Conservation (phyloP, 2,329 filamentous ascomycete species). For the Trichoderma oligosporum region DNA sequence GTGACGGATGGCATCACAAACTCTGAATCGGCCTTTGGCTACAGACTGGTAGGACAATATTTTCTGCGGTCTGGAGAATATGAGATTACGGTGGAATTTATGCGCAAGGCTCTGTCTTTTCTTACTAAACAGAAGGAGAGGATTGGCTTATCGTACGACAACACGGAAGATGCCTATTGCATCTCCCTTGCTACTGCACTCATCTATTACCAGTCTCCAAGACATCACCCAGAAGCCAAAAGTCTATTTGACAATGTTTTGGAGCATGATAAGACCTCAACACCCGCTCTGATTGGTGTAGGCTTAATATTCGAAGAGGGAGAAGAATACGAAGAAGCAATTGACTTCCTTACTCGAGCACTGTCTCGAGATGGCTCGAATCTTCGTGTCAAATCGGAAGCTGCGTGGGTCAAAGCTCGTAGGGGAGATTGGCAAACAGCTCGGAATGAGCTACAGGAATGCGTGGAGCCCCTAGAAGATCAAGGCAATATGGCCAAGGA, state of each 20-base stretch:
- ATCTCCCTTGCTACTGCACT: constrained; percentile 80
- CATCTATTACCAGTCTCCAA: constrained; percentile 84
- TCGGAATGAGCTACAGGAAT: constrained; percentile 65
- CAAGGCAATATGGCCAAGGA: constrained; percentile 57
- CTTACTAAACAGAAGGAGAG: constrained; percentile 58
- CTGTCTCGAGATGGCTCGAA: constrained; percentile 69
- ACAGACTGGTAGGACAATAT: constrained; percentile 78
- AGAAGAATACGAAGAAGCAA: constrained; percentile 78
- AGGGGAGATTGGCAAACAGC: constrained; percentile 70
- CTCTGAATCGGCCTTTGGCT: constrained; percentile 71
- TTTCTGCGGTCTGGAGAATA: constrained; percentile 83
- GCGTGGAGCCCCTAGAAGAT: constrained; percentile 61
- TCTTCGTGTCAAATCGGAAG: constrained; percentile 75
- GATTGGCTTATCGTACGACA: constrained; percentile 64
- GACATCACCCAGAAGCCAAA: constrained; percentile 85
- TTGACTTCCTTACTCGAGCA: constrained; percentile 75
- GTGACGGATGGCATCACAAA: constrained; percentile 71
- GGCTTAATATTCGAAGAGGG: constrained; percentile 92
- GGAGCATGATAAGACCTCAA: constrained; percentile 68
- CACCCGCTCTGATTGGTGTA: constrained; percentile 79
- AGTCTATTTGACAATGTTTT: constrained; percentile 80
- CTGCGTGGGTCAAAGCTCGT: constrained; percentile 87
- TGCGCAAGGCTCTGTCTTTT: constrained; percentile 67
- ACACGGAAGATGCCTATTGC: constrained; percentile 70
- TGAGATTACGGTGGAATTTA: constrained; percentile 73